These are phyloP conservation scores for Astrocystis sublimbata DNA, from an alignment of 495 filamentous ascomycete species.

Conservation along the genomic window DNA sequence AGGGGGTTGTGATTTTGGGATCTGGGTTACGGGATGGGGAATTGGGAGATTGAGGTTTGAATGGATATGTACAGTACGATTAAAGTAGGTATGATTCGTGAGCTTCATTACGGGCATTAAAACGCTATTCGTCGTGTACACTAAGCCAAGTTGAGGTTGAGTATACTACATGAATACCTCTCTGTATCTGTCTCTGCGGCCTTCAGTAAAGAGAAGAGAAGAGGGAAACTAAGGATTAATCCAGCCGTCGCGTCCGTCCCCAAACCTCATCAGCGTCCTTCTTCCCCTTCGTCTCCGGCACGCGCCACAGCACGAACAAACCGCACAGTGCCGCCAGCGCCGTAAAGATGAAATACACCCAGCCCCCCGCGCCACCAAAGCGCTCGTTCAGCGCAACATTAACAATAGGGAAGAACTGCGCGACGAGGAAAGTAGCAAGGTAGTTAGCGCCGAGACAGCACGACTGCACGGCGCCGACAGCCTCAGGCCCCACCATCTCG, in stretches of 20 bases:
- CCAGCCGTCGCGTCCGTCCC: slow-evolving; percentile 63
- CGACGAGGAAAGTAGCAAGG: slow-evolving; percentile 86
- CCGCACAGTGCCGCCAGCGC: slow-evolving; percentile 66
- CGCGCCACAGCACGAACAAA: slow-evolving; percentile 63
- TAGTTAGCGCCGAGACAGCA: slow-evolving; percentile 86
- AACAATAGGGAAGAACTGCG: slow-evolving; percentile 88
- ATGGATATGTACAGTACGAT: too few relatives aligned
- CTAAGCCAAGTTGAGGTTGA: too few relatives aligned
- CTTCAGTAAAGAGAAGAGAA: too few relatives aligned
- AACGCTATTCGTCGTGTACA: too few relatives aligned
- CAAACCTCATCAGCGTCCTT: slow-evolving; percentile 82
- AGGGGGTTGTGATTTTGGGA: too few relatives aligned
- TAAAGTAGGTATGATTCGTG: too few relatives aligned
- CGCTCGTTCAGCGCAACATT: slow-evolving; percentile 64
- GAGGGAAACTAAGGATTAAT: too few relatives aligned
- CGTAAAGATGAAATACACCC: slow-evolving; percentile 87
- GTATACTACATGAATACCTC: too few relatives aligned
- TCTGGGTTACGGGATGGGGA: too few relatives aligned
- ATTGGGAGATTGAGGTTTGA: too few relatives aligned
- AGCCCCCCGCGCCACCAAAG: slow-evolving; percentile 68
- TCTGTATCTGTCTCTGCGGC: too few relatives aligned
- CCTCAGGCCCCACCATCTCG: slow-evolving; percentile 84
- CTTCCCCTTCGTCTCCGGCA: slow-evolving; percentile 86
- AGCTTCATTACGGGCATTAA: too few relatives aligned
- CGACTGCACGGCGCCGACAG: slow-evolving; percentile 84